These are phyloP conservation scores for Globisporangium perplexum DNA, from an alignment of 352 stramenopile species.

Conservation along the genomic window DNA sequence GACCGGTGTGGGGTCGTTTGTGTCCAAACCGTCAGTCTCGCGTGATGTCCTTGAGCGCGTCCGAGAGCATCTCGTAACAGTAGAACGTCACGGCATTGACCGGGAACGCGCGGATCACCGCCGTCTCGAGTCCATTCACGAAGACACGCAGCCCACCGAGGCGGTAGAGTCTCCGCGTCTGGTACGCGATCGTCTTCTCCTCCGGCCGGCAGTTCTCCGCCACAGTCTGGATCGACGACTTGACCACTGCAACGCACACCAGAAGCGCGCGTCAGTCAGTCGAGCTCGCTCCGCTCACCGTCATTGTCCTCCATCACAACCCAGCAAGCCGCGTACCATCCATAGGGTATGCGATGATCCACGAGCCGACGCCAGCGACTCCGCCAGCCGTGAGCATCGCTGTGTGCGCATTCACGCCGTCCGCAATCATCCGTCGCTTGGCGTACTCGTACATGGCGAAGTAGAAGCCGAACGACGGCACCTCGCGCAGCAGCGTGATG, in stretches of 20 bases:
- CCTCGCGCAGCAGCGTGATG: conserved; percentile 68
- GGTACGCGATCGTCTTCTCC: conserved; percentile 71
- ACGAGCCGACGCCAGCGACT: conserved; percentile 68
- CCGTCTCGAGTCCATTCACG: conserved; percentile 68
- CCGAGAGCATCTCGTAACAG: conserved; percentile 75
- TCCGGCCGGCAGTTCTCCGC: conserved; percentile 40
- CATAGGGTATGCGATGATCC: conserved; percentile 76
- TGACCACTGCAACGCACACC: conserved; percentile 47
- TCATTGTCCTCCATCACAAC: not conserved
- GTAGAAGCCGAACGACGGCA: conserved; percentile 82
- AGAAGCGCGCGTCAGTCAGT: not conserved
- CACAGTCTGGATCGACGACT: conserved; percentile 81
- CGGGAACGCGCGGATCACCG: conserved; percentile 75
- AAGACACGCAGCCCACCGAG: conserved; percentile 69
- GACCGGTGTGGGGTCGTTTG: no score
- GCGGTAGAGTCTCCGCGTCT: conserved; percentile 56
- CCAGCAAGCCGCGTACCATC: conserved; percentile 40
- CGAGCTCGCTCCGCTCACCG: not conserved
- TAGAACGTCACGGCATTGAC: conserved; percentile 86
- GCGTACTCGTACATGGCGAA: conserved; percentile 78
- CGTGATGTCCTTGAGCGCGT: conserved; percentile 54
- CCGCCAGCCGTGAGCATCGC: conserved; percentile 82
- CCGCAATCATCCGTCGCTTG: conserved; percentile 66
- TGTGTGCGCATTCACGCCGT: conserved; percentile 44
- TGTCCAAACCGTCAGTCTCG: conserved; percentile 6